Conservation (phyloP, 2,329 filamentous ascomycete genomes). For the Scedosporium minutisporum region DNA sequence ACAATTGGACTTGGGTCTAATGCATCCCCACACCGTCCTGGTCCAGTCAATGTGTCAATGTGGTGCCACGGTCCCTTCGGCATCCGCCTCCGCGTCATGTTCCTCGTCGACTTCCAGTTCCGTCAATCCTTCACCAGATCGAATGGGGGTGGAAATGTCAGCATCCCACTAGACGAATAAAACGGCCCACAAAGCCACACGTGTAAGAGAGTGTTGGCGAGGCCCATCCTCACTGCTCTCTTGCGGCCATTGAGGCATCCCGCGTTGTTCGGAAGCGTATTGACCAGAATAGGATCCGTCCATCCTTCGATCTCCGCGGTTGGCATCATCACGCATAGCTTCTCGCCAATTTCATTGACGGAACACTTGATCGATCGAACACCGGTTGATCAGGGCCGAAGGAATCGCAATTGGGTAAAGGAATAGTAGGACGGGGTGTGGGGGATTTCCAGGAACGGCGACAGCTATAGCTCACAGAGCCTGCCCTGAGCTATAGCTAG, state of each 20-base stretch:
- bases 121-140: not conserved
- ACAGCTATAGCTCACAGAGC: not conserved
- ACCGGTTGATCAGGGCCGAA: not conserved
- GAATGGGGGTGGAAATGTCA: not conserved
- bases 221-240: not conserved
- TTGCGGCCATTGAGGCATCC: too few species aligned
- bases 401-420: not conserved
- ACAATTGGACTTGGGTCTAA: not conserved
- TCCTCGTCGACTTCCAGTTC: too few species aligned
- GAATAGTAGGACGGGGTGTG: not conserved
- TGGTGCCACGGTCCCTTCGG: not conserved
- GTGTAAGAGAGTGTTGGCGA: not conserved
- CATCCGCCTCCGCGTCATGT: too few species aligned
- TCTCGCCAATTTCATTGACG: not conserved
- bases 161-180: not conserved
- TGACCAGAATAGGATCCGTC: too few species aligned
- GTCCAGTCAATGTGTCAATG: not conserved
- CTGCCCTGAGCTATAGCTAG: not conserved
- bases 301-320: not conserved
- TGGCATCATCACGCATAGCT: not conserved
- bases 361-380: not conserved
- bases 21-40: not conserved
- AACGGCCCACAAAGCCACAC: not conserved
- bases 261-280: too few species aligned
- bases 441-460: not conserved